A percentile compares a stretch with the other conserved stretches of the same genome.
Evolutionary conservation across 371 early-diverging fungal species (phyloP).

Genomic region (Vairimorpha ceranae): DNA sequence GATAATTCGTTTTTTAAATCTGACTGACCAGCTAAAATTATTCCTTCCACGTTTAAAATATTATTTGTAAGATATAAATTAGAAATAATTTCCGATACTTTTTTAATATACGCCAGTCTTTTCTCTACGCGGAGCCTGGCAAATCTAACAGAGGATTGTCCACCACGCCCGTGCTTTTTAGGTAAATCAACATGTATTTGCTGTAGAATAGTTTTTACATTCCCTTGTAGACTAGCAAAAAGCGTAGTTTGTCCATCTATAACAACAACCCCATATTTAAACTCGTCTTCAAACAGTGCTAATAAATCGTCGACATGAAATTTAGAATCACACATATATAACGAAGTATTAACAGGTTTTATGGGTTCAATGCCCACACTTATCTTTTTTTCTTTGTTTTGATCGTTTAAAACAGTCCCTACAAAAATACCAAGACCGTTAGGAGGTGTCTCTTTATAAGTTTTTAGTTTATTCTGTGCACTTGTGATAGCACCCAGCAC

Average conservation of each 20-base stretch:
- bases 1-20: constrained; percentile 93
- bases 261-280: constrained; percentile 94
- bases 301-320: constrained; percentile 88
- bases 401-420: constrained; percentile 90
- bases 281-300: constrained; percentile 83
- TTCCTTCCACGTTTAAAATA: constrained; percentile 80
- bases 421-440: constrained; percentile 83
- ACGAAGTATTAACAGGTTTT: constrained; percentile 95
- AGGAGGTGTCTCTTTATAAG: constrained; percentile 78
- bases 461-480: constrained; percentile 90
- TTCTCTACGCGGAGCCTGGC: constrained; percentile 95
- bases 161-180: constrained; percentile 99
- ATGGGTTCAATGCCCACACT: constrained; percentile 96
- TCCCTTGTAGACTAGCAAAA: constrained; percentile 91
- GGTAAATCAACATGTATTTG: constrained; percentile 88
- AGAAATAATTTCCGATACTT: constrained; percentile 87
- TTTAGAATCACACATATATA: constrained; percentile 98
- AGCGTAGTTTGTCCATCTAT: constrained; percentile 97
- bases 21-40: constrained; percentile 90
- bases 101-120: constrained; percentile 94
- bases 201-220: constrained; percentile 86
- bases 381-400: constrained; percentile 93
- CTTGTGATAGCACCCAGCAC: constrained; percentile 95
- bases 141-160: constrained; percentile 98
- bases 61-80: constrained; percentile 81